Conservation (phyloP, 257 asterid genomes). For the Nicotiana obtusifolia region DNA sequence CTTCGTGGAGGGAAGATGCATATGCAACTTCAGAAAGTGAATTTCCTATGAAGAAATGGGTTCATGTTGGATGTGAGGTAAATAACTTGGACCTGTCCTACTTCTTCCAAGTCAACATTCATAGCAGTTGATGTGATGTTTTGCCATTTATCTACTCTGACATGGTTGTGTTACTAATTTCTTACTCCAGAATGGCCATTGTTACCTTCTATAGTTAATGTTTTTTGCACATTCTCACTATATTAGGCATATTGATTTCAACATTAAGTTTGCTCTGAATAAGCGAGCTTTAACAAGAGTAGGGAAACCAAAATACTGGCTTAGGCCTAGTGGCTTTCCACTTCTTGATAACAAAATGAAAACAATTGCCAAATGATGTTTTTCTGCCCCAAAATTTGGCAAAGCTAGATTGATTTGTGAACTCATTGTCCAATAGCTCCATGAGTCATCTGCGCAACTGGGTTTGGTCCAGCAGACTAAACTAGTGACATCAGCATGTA, state of each 20-base stretch:
- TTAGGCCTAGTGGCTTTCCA: neutral
- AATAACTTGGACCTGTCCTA: neutral
- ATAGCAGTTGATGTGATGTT: neutral
- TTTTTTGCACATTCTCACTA: neutral
- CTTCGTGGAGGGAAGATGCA: conserved; percentile 29
- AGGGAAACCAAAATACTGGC: neutral
- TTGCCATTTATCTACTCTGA: neutral
- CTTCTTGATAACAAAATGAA: neutral
- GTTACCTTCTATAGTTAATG: neutral
- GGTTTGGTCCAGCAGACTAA: neutral
- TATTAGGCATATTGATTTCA: neutral
- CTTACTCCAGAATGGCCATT: neutral
- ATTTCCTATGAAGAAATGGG: conserved; percentile 67
- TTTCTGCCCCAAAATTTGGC: conserved; percentile 1
- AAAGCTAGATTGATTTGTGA: neutral
- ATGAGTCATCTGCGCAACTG: neutral
- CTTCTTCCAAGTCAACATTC: neutral
- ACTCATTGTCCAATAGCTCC: neutral
- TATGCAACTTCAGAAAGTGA: conserved; percentile 39
- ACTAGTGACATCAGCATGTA: neutral
- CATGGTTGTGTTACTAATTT: neutral
- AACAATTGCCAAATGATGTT: neutral
- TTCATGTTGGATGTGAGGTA: conserved; percentile 94
- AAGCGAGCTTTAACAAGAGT: neutral
- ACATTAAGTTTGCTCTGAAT: neutral